These are phyloP conservation scores for Neurospora sp. DNA, from an alignment of 2,329 filamentous ascomycete genomes.

Conservation along the genomic window DNA sequence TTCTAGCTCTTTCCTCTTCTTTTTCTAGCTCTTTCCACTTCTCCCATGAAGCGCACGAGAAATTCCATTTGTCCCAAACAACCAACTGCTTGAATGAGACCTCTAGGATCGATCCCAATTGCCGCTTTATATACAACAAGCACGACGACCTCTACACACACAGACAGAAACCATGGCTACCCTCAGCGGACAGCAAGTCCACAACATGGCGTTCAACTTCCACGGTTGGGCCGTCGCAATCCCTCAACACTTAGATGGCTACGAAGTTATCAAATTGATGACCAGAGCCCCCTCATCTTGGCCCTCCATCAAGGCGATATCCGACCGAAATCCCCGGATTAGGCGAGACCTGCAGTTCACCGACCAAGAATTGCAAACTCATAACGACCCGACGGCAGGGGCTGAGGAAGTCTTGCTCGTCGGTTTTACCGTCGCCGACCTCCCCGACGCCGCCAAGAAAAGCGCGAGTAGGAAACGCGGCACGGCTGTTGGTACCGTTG, in stretches of 20 bases:
- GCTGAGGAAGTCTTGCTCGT: background rate
- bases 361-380: background rate
- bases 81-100: background rate
- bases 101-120: background rate
- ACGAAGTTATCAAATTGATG: background rate
- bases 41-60: background rate
- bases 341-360: background rate
- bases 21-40: background rate
- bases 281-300: background rate
- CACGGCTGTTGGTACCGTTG: background rate
- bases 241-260: background rate
- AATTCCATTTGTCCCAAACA: background rate
- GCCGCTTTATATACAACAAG: background rate
- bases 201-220: background rate
- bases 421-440: background rate
- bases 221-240: background rate
- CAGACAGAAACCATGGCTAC: background rate
- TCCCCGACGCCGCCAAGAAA: background rate
- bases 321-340: background rate
- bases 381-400: background rate
- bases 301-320: background rate
- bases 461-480: background rate
- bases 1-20: background rate
- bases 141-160: background rate
- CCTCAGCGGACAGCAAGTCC: background rate